Base-by-base conservation (phyloP, 805 yeast species). In the Candida koratica region DNA sequence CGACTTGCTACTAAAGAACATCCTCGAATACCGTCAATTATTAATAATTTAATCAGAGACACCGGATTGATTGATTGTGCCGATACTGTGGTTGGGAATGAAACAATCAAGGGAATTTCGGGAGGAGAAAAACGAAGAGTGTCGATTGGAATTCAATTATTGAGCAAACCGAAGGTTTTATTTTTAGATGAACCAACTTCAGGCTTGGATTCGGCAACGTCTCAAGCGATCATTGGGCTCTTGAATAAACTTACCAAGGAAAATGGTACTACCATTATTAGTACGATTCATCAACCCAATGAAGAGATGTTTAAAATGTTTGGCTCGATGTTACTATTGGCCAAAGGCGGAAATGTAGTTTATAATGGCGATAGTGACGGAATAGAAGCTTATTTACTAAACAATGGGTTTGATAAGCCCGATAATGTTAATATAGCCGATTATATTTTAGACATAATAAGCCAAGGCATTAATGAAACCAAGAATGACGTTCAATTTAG, bases 181-280 rank as follows among this genome's bases (percentile, higher is more conserved):
- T 69, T 87, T 33, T 57, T 87, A 16, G 96, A 87, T 57, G 96
- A 87, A 51, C 95, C 96, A 2, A 87, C 95, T 0, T 84, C 94
- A 4, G 96, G 96, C 0, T 66, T 87, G 17, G 96, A 87, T 51
- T 76, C 89, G 9, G 76, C 84, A 39, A 84, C 93, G 0, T 83
- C 95, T 0, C 69, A 75, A 1, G 73, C 84, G 2, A 81, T 86
- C 23, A 54, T 87, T 26, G 63, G 69, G 19, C 73, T 86, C 25
- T 62, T 86, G 39, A 65, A 75, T 34, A 64, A 67, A 3, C 56
- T 87, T 24, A 75, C 87, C 2, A 50, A 43, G 2, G 72, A 69
- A 19, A 77, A 80, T 5, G 76, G 79, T 9, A 84, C 95, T 0
- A 70, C 87, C 6, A 72, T 86, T 16, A 61, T 75, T 45, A 55